Evolutionary conservation across 2,329 filamentous ascomycete species (phyloP), one percentile per base, ranked within the genome.

Genomic region (Cucurbitaria berberidis): DNA sequence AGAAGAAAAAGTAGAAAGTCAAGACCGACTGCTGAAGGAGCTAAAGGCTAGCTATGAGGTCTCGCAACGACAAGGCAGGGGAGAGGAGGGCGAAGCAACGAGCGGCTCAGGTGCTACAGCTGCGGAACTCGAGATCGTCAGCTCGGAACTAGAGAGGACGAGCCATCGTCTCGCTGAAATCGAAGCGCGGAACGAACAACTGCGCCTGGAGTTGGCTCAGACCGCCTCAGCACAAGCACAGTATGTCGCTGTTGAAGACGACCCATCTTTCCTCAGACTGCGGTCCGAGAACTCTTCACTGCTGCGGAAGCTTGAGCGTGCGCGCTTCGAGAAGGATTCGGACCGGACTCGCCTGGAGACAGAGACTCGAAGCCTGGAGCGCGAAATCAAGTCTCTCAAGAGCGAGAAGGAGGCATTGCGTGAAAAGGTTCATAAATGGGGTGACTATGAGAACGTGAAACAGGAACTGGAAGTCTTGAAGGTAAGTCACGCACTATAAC

Each of bases 1-100:
- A 54, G 92, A 96, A 69, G 93, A 98, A 66, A 98, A 97, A 77
- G 82, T 96, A 3, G 93, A 97, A 74, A 96, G 89, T 65, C 93
- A 99, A 72, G 95, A 99, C 43, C 87, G 92, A 6, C 78, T 99
- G 34, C 77, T 99, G 63, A 96, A 90, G 69, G 96, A 99, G 74
- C 86, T 98, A 71, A 98, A 97, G 77, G 95, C 95, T 22, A 97
- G 88, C 78, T 97, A 97, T 71, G 95, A 99, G 76, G 95, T 99
- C 48, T 95, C 91, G 40, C 93, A 98, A 74, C 85, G 95, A 45
- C 81, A 99, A 45, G 93, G 88, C 45, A 88, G 87, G 62, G 86
- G 86, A 13, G 88, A 89, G 29, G 84, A 85, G 46, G 78, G 78
- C 9, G 86, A 89, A 16, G 83, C 84, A 22, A 77, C 76, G n/a